These are phyloP conservation scores for Curvularia sp. DNA, from an alignment of 2,329 filamentous ascomycete genomes.

Conservation along the genomic window DNA sequence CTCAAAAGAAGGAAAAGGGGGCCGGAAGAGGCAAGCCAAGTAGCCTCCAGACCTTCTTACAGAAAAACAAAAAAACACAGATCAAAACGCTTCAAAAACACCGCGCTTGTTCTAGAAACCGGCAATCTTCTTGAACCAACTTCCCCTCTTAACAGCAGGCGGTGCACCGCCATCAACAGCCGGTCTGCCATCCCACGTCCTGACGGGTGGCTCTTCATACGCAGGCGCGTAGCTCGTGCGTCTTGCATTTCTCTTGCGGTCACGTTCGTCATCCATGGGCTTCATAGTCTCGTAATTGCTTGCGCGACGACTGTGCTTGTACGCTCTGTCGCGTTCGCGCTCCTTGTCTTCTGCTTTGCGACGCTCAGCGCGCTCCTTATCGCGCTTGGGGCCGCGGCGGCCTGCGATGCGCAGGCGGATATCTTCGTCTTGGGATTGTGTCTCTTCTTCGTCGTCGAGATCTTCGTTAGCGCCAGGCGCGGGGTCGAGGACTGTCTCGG, in stretches of 20 bases:
- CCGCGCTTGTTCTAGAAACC: constrained; percentile 18
- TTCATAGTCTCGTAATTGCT: constrained; percentile 34
- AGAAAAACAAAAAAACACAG: not conserved
- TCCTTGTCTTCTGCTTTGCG: constrained; percentile 37
- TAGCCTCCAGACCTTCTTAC: not conserved
- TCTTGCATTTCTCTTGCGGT: constrained; percentile 36
- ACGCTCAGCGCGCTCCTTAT: constrained; percentile 41
- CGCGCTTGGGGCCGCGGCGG: constrained; percentile 37
- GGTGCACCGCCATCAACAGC: constrained; percentile 35
- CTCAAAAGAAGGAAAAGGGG: not conserved
- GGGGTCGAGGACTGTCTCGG: constrained; percentile 56
- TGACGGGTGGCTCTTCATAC: constrained; percentile 43
- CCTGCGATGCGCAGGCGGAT: constrained; percentile 46
- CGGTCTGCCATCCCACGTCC: constrained; percentile 53
- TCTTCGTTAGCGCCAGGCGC: constrained; percentile 35
- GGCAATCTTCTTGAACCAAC: constrained; percentile 58
- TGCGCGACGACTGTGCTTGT: constrained; percentile 37
- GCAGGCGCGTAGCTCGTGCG: constrained; percentile 42
- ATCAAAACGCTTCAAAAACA: not conserved
- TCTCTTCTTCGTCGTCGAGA: constrained; percentile 46
- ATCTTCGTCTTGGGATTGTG: constrained; percentile 50
- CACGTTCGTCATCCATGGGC: constrained; percentile 30
- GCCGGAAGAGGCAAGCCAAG: not conserved
- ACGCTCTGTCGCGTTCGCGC: constrained; percentile 37
- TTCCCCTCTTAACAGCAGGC: constrained; percentile 49